Evolutionary conservation across 2,329 filamentous ascomycete genomes (phyloP).

Genomic region (Epichloe hybrida): DNA sequence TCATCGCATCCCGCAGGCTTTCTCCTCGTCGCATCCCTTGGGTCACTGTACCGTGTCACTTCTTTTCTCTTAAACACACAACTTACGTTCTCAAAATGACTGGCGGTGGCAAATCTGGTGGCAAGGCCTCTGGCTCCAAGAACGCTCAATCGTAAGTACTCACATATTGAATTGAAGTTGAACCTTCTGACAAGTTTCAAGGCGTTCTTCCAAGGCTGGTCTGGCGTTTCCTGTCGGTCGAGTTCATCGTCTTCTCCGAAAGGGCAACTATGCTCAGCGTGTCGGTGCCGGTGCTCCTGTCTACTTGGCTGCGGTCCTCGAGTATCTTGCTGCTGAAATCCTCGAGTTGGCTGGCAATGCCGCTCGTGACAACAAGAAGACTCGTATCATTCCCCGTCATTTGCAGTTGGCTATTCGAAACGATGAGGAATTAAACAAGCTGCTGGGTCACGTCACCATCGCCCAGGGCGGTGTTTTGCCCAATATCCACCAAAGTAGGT

Average conservation of each 20-base stretch:
- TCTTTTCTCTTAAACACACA: slow-evolving; percentile 11
- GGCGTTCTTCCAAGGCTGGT: slow-evolving; percentile 97
- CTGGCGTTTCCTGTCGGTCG: slow-evolving; percentile 97
- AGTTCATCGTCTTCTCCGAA: slow-evolving; percentile 97
- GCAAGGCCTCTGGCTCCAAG: slow-evolving; percentile 99
- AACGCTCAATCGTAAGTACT: slow-evolving; percentile 90
- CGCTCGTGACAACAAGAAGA: slow-evolving; percentile 99
- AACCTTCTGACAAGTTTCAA: slow-evolving; percentile 22
- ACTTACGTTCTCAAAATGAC: slow-evolving; percentile 67
- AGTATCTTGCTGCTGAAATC: slow-evolving; percentile 97
- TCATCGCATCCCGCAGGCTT: slow-evolving; percentile 23
- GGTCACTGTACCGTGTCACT: slow-evolving; percentile 3
- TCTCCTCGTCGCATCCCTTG: slow-evolving; percentile 5
- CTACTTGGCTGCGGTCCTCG: slow-evolving; percentile 92
- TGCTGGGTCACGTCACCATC: slow-evolving; percentile 89
- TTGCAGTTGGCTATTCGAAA: slow-evolving; percentile 98
- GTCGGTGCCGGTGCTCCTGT: slow-evolving; percentile 97
- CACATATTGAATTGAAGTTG: neutral
- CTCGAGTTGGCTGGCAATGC: slow-evolving; percentile 98
- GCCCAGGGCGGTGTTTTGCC: slow-evolving; percentile 94
- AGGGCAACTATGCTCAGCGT: slow-evolving; percentile 99
- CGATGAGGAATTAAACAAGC: slow-evolving; percentile 99
- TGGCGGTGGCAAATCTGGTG: slow-evolving; percentile 99
- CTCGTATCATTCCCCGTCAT: slow-evolving; percentile 98
- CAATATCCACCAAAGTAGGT: slow-evolving; percentile 94